Evolutionary conservation across 2,329 filamentous ascomycete species (phyloP).

Genomic region (Alternaria tenuissima): DNA sequence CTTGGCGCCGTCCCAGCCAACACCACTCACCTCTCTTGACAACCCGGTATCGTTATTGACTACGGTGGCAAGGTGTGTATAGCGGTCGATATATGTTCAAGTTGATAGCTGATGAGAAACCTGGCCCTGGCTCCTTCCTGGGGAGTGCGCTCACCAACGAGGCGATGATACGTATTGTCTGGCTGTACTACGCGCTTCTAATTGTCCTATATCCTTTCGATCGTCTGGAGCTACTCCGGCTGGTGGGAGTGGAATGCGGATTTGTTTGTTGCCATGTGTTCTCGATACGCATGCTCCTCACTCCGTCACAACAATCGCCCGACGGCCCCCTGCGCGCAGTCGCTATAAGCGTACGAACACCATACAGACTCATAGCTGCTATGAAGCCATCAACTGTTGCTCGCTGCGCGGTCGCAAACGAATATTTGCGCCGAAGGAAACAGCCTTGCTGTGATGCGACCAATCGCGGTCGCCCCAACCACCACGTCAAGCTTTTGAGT

Average conservation of each 20-base stretch:
- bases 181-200: slow-evolving; percentile 14
- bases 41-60: not conserved
- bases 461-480: slow-evolving; percentile 1
- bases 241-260: slow-evolving; percentile 17
- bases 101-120: not conserved
- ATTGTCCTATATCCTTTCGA: slow-evolving; percentile 2
- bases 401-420: slow-evolving; percentile 20
- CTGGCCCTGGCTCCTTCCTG: not conserved
- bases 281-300: slow-evolving; percentile 20
- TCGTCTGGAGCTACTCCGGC: slow-evolving; percentile 13
- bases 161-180: slow-evolving; percentile 20
- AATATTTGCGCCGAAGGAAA: slow-evolving; percentile 19
- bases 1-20: not conserved
- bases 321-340: slow-evolving; percentile 1
- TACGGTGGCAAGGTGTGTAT: not conserved
- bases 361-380: slow-evolving; percentile 7
- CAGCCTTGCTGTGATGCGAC: slow-evolving; percentile 9
- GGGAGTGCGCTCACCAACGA: slow-evolving; percentile 9
- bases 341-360: slow-evolving; percentile 8
- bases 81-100: not conserved
- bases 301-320: slow-evolving; percentile 13
- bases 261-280: slow-evolving; percentile 16
- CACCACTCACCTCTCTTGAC: not conserved
- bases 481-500: slow-evolving; percentile 8
- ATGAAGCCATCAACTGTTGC: slow-evolving; percentile 26